Conservation (phyloP, 305 asterid genomes). For the Lippia alba region DNA sequence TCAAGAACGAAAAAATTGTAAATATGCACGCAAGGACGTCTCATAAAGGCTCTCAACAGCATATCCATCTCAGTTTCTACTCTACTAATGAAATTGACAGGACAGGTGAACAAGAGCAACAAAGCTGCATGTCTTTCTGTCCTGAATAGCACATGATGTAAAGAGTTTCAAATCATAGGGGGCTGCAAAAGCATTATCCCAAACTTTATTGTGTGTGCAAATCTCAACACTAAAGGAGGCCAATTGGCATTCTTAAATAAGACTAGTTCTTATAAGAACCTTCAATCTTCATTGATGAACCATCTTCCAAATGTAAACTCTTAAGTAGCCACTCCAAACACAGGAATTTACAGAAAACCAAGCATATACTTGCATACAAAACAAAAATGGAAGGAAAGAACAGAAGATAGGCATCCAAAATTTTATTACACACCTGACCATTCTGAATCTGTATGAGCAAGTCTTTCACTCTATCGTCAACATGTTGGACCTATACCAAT, state of each 20-base stretch:
- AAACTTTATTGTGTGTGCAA: neutral
- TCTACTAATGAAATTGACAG: neutral
- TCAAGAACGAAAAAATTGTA: neutral
- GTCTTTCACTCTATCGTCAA: conserved; percentile 76
- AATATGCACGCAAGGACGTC: neutral
- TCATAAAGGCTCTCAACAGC: neutral
- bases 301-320: neutral
- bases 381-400: conserved; percentile 15
- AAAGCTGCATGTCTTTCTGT: too few relatives aligned
- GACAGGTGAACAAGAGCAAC: neutral
- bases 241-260: neutral
- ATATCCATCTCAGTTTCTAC: neutral
- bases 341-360: neutral
- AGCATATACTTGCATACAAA: neutral
- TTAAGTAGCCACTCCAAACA: neutral
- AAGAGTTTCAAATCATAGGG: too few relatives aligned
- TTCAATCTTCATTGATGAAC: neutral
- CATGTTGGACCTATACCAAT: conserved; percentile 64
- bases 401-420: conserved; percentile 30
- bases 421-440: conserved; percentile 64
- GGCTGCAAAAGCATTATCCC: neutral
- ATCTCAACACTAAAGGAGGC: too few relatives aligned
- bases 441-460: conserved; percentile 64
- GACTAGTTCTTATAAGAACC: too few relatives aligned
- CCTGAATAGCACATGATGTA: too few relatives aligned